phyloP scores from a whole-genome alignment of 2,329 filamentous ascomycete species.

The Fusarium duplospermum region DNA sequence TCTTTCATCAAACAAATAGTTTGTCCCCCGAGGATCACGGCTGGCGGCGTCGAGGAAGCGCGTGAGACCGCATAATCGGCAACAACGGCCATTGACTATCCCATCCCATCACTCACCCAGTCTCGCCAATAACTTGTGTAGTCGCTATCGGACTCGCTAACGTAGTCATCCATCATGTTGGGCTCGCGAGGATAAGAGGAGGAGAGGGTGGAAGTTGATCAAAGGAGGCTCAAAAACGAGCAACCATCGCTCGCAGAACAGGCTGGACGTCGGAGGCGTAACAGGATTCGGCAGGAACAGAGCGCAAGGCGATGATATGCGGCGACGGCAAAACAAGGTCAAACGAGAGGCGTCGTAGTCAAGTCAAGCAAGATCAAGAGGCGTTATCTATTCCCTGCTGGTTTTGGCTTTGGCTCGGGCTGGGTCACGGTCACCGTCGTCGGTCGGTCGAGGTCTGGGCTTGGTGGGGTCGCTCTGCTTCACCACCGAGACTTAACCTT shows the following conservation, averaged over 20 bases:
- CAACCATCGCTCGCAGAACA: slow-evolving; percentile 42
- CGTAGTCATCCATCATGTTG: slow-evolving; percentile 90
- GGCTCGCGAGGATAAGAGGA: slow-evolving; percentile 17
- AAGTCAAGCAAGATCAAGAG: slow-evolving; percentile 4
- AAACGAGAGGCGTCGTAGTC: slow-evolving; percentile 11
- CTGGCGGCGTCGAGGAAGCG: not conserved
- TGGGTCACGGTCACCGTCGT: slow-evolving; percentile 7
- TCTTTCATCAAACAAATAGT: not conserved
- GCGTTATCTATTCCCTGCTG: slow-evolving; percentile 31
- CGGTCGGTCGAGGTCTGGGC: slow-evolving; percentile 23
- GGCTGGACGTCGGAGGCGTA: not conserved
- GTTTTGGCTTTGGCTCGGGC: slow-evolving; percentile 10
- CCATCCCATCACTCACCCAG: slow-evolving; percentile 77
- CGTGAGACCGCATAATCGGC: slow-evolving; percentile 8
- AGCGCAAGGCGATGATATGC: not conserved
- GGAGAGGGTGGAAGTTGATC: slow-evolving; percentile 23
- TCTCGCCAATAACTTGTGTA: slow-evolving; percentile 99
- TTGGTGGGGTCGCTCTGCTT: slow-evolving; percentile 32
- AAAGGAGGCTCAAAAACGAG: slow-evolving; percentile 41
- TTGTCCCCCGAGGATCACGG: not conserved
- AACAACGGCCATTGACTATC: not conserved
- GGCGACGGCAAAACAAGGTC: not conserved
- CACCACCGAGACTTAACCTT: not conserved
- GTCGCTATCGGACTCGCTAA: slow-evolving; percentile 97
- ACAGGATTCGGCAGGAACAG: not conserved